Percentiles rank a stretch among this genome's conserved stretches.
Evolutionary conservation across 768 basidiomycete genomes (phyloP).

Genomic region (Pisolithus sp.): DNA sequence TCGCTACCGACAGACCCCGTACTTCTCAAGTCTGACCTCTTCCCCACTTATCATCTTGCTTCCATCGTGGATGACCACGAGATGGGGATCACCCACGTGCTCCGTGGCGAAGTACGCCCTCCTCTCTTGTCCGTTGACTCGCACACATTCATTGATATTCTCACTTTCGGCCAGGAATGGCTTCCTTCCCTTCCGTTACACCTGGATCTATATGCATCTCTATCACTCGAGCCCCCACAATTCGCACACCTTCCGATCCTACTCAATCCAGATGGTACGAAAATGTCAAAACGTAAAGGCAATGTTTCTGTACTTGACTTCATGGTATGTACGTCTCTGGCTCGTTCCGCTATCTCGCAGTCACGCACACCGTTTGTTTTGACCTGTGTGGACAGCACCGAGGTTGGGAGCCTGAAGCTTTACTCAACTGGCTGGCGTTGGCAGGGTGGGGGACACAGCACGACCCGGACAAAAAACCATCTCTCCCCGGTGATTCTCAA

Average conservation of each 20-base stretch:
- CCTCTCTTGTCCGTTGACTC: not conserved
- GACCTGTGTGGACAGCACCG: slow-evolving; percentile 42
- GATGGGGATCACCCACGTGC: slow-evolving; percentile 94
- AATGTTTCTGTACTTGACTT: slow-evolving; percentile 85
- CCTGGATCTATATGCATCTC: slow-evolving; percentile 77
- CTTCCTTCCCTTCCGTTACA: slow-evolving; percentile 88
- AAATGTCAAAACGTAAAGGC: slow-evolving; percentile 92
- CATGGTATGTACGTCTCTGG: slow-evolving; percentile 45
- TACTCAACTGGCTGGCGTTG: slow-evolving; percentile 90
- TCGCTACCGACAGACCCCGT: slow-evolving; percentile 87
- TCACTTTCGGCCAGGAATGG: slow-evolving; percentile 69
- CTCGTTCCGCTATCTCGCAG: not conserved
- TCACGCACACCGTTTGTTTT: not conserved
- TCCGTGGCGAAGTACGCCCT: slow-evolving; percentile 77
- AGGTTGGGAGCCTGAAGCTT: slow-evolving; percentile 86
- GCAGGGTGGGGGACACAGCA: slow-evolving; percentile 84
- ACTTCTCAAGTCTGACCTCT: slow-evolving; percentile 84
- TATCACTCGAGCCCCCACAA: slow-evolving; percentile 63
- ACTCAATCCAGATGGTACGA: slow-evolving; percentile 83
- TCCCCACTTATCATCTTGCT: slow-evolving; percentile 95
- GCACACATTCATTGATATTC: not conserved
- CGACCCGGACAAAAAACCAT: slow-evolving; percentile 11
- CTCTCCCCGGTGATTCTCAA: slow-evolving; percentile 20
- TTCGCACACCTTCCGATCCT: slow-evolving; percentile 92
- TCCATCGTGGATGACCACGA: slow-evolving; percentile 93